phyloP scores from a whole-genome alignment of 2,329 filamentous ascomycete genomes.

The Teratosphaeria gauchensis region DNA sequence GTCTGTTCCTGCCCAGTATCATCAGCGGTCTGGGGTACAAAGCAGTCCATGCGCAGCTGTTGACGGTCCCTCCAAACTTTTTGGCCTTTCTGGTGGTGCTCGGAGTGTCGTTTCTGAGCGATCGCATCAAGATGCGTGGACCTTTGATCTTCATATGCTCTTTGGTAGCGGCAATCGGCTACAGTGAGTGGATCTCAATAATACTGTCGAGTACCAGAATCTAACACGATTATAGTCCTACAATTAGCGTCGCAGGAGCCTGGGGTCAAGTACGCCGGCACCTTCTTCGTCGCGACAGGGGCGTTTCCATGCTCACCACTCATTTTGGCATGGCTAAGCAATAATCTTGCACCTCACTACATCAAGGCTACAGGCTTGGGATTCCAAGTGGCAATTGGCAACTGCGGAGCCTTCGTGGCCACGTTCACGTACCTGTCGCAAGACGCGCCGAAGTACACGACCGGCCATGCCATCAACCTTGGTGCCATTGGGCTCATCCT shows the following conservation, averaged over 20 bases:
- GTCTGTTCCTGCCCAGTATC: constrained; percentile 39
- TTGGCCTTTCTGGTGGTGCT: constrained; percentile 22
- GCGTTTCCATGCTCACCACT: constrained; percentile 25
- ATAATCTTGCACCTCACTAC: constrained; percentile 37
- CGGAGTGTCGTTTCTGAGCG: constrained; percentile 17
- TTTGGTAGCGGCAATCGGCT: constrained; percentile 28
- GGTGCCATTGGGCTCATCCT: constrained; percentile 30
- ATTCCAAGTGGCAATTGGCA: constrained; percentile 33
- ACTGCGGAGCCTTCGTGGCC: constrained; percentile 22
- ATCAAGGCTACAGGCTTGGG: constrained; percentile 34
- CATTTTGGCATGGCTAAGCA: constrained; percentile 31
- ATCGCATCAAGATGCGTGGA: constrained; percentile 25
- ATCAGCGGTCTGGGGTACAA: constrained; percentile 34
- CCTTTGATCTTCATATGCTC: constrained; percentile 22
- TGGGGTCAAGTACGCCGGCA: constrained; percentile 31
- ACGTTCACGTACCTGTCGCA: constrained; percentile 18
- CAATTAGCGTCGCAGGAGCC: constrained; percentile 24
- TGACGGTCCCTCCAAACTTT: constrained; percentile 31
- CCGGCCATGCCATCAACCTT: constrained; percentile 34
- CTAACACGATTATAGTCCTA: constrained; percentile 15
- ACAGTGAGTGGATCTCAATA: constrained; percentile 8
- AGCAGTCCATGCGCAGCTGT: constrained; percentile 30
- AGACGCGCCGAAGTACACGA: constrained; percentile 30
- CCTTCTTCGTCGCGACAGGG: constrained; percentile 29
- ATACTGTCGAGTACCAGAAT: neutral